Evolutionary conservation across 225 moss, liverwort and hornwort species (phyloP).

Genomic region (Bryum argenteum): DNA sequence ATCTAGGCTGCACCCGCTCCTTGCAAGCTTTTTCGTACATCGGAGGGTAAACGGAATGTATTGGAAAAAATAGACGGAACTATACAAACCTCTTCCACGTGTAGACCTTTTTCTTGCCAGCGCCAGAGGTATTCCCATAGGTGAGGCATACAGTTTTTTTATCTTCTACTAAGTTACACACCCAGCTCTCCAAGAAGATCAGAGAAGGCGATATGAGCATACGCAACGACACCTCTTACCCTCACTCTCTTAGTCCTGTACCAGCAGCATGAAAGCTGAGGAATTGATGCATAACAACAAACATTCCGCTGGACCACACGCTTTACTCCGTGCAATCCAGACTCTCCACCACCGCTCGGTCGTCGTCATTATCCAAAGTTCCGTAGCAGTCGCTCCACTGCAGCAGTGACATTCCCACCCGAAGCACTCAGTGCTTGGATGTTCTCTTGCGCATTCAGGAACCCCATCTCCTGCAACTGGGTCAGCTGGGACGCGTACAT

Average conservation of each 20-base stretch:
- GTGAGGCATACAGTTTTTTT: conserved; percentile 39
- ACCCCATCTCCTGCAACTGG: conserved; percentile 98
- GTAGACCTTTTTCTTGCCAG: conserved; percentile 43
- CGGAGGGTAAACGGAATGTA: conserved; percentile 50
- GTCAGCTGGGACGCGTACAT: conserved; percentile 91
- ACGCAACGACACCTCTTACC: conserved; percentile 42
- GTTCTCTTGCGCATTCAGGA: conserved; percentile 87
- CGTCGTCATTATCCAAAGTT: conserved; percentile 59
- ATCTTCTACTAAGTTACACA: conserved; percentile 66
- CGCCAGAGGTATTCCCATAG: conserved; percentile 19
- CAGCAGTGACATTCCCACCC: conserved; percentile 91
- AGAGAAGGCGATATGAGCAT: conserved; percentile 41
- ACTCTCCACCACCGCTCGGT: too few relatives aligned
- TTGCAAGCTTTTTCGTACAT: conserved; percentile 46
- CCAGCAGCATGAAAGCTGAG: conserved; percentile 34
- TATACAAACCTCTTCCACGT: conserved; percentile 67
- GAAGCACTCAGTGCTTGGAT: conserved; percentile 85
- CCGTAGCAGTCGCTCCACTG: conserved; percentile 89
- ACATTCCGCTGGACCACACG: neutral
- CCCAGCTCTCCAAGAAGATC: conserved; percentile 37
- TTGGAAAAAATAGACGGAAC: conserved; percentile 54
- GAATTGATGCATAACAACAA: conserved; percentile 23
- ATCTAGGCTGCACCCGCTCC: conserved; percentile 43
- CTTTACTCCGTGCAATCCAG: conserved; percentile 10
- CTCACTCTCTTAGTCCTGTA: conserved; percentile 23